Base-by-base conservation (phyloP, 108 stramenopile genomes). In the Craspedostauros australis region DNA sequence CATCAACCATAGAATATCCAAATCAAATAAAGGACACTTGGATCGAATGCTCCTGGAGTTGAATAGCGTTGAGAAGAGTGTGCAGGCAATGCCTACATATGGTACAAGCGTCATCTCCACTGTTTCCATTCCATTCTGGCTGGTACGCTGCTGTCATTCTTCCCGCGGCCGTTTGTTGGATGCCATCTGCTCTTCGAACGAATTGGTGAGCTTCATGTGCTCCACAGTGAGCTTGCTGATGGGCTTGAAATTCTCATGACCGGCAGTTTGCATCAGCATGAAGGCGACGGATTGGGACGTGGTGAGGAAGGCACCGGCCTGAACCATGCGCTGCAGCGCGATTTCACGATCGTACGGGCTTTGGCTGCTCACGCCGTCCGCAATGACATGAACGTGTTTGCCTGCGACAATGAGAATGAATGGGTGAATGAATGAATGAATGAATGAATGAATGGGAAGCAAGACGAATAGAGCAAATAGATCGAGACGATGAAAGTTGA, bases 351-450 rank as follows among this genome's bases (percentile, higher is more conserved):
- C 91, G 37, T 76, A 66, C 14, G 61, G 29, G 43, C 82, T 78
- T 45, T 88, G 86, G 51, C 75, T 77, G 61, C 83, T 86, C n/a
- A 88, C 80, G 7, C 72, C 93, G 56, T 97, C 96, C 15, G 64
- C 73, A 60, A 94, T 78, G 5, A 97, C 39, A 69, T 97, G 96
- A 1, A 97, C 96, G 28, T 93, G 80, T 18, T 74, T 72, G 12
- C 63, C n/a, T n/a, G n/a, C n/a, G n/a, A n/a, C n/a, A n/a, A n/a
- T n/a, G n/a, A n/a, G n/a, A n/a, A n/a, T n/a, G n/a, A n/a, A n/a
- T n/a, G n/a, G n/a, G n/a, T n/a, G n/a, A n/a, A n/a, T n/a, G n/a
- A n/a, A n/a, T n/a, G n/a, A n/a, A n/a, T n/a, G n/a, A n/a, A n/a
- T n/a, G n/a, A n/a, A n/a, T n/a, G n/a, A n/a, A n/a, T n/a, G n/a